Base-by-base conservation (phyloP, 2,329 filamentous ascomycete genomes). In the Pestalotiopsis sp. region DNA sequence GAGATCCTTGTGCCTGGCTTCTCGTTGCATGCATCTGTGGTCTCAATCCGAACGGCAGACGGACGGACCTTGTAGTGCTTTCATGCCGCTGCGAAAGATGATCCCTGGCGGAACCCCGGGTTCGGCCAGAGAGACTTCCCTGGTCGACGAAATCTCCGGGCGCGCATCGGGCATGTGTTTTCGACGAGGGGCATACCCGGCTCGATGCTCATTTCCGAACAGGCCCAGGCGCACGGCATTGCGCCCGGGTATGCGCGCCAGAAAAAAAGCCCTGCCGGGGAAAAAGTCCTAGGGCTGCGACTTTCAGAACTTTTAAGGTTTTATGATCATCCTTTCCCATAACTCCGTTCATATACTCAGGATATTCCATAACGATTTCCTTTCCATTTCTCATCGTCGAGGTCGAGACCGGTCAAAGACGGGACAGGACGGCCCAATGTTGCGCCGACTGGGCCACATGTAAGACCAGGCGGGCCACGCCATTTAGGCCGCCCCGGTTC, bases 401-500 rank as follows among this genome's bases (percentile, higher is more conserved):
- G 22, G 24, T 52, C 55, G 22, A 57, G n/a, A 14, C 24, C 38
- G 17, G 38, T 60, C 58, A 35, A 24, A 22, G 17, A 24, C 24
- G 39, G 60, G 17, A 40, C 38, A 14, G 3, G 20, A 30, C 63
- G 63, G 63, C 39, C 26, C 20, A 56, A 65, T 10, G 40, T 65
- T 65, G 63, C 24, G 48, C 63, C 63, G 63, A 65, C 30, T 65
- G 35, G 7, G 22, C 44, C 38, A 65, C 40, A 38, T 20, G 20
- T 26, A 64, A 35, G 20, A 20, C 59, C 44, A n/a, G 20, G 20
- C 35, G 24, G 24, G 44, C 48, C 35, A 55, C 10, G 24, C 39
- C 39, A 39, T 61, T 44, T 63, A n/a, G 9, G 9, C 60, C 60
- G 48, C 22, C 4, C 24, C 63, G 63, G 63, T 65, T 35, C 9